A percentile compares a stretch with the other conserved stretches of the same genome.
phyloP scores from a whole-genome alignment of 2,329 filamentous ascomycete genomes.

The Fusarium lyarnte region DNA sequence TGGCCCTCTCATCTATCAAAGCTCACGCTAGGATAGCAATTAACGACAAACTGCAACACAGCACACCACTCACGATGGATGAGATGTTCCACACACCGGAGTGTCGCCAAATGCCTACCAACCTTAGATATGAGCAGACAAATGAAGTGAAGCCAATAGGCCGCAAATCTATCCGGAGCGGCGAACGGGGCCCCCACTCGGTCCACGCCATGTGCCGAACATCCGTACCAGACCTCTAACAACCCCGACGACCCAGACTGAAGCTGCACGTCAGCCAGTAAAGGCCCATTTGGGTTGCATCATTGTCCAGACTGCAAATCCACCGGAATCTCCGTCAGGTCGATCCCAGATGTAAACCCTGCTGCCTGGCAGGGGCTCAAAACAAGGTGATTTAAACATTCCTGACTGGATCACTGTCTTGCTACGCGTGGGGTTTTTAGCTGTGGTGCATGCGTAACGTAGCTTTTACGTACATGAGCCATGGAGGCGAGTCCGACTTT shows the following conservation, averaged over 20 bases:
- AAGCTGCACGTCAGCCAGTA: conserved; percentile 23
- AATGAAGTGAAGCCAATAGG: conserved; percentile 17
- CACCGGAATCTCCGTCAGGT: conserved; percentile 21
- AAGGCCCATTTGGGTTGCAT: conserved; percentile 21
- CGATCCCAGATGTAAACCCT: conserved; percentile 25
- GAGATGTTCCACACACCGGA: conserved; percentile 19
- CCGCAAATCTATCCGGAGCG: conserved; percentile 26
- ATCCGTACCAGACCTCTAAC: conserved; percentile 34
- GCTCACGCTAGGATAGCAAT: conserved; percentile 12
- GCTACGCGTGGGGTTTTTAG: conserved; percentile 22
- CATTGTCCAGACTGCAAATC: conserved; percentile 17
- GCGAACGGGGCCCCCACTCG: conserved; percentile 30
- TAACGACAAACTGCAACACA: conserved; percentile 18
- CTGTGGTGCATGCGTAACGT: conserved; percentile 8
- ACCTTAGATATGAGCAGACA: conserved; percentile 12
- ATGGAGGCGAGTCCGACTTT: conserved; percentile 5
- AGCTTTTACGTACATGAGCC: conserved; percentile 15
- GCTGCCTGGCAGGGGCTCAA: conserved; percentile 14
- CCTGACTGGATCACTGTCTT: conserved; percentile 31
- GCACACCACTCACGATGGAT: conserved; percentile 8
- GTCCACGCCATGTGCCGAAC: conserved; percentile 42
- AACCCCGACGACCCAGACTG: conserved; percentile 35
- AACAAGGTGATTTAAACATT: background rate
- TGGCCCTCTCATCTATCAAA: conserved; percentile 20
- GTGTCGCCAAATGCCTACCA: conserved; percentile 12